Evolutionary conservation across 2,329 filamentous ascomycete genomes (phyloP), one percentile per base, ranked within the genome.

Genomic region (Teratosphaeriaceae sp.): DNA sequence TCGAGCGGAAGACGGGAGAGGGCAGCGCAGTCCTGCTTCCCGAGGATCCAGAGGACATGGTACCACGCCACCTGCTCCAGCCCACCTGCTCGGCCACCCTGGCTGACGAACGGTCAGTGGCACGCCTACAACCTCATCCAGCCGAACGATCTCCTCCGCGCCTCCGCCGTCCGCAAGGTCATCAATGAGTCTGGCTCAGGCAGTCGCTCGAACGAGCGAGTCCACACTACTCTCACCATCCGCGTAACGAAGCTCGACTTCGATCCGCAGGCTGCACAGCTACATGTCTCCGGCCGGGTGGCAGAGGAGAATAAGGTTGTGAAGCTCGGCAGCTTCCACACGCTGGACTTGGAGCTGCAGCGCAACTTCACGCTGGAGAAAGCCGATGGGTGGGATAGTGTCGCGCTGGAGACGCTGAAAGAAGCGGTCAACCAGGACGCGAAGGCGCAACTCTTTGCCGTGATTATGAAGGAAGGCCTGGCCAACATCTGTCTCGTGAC

Each of bases 331-430:
- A 73, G 78, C 49, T 78, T 78, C 55, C 83, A 87, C 59, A 86
- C 83, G 0, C 71, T 86, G 1, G 90, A 96, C 53, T 75, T 98
- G 35, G 90, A 96, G 62, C 73, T 95, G 45, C 81, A 92, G 57
- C 78, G 89, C 31, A 82, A 88, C 39, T 97, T 97, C 56, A 90
- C 85, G 5, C 64, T 98, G 6, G 84, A 88, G 68, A 97, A 97
- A 67, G 76, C 78, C 29, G 70, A 79, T 27, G 78, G 88, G 31
- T 98, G 92, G 92, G 92, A 98, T 65, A 89, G 84, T 53, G 81
- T 98, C 9, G 86, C 89, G 3, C 70, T 84, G 37, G 81, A 85
- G 46, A 83, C 85, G 35, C 75, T 98, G 9, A 73, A 78, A 44
- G 87, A 95, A 62, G 84, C 88, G 1, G 75, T 90, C 13, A 82